Conservation (phyloP, 2,329 filamentous ascomycete species). For the Lachnellula hyalina region DNA sequence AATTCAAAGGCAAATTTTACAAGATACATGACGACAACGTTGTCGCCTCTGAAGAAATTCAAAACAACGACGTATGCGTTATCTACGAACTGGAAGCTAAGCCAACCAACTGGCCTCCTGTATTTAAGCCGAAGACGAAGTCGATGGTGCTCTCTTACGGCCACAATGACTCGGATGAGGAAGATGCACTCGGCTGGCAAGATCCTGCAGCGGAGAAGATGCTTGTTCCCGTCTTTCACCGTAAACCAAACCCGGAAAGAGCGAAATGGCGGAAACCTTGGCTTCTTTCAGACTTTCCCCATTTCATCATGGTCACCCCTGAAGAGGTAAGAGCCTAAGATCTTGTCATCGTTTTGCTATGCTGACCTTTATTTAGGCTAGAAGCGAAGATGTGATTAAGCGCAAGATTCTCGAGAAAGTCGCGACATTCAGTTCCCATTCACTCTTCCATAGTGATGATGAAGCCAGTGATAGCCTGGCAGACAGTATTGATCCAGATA, state of each 20-base stretch:
- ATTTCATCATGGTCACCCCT: conserved; percentile 70
- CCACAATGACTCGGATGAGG: conserved; percentile 39
- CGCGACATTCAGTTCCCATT: conserved; percentile 68
- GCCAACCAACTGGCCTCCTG: conserved; percentile 71
- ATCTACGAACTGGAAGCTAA: conserved; percentile 73
- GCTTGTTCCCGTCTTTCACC: conserved; percentile 67
- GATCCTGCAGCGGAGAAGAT: conserved; percentile 60
- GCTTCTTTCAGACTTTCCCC: conserved; percentile 37
- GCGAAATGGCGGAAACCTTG: conserved; percentile 31
- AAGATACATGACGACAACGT: conserved; percentile 72
- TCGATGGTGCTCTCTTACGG: conserved; percentile 45
- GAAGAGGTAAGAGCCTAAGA: conserved; percentile 54
- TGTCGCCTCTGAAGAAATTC: conserved; percentile 67
- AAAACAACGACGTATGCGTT: conserved; percentile 54
- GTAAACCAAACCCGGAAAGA: conserved; percentile 36
- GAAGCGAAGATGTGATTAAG: conserved; percentile 63
- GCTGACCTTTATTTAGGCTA: conserved; percentile 34
- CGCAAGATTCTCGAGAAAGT: conserved; percentile 75
- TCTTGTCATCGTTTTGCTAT: neutral
- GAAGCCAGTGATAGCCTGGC: conserved; percentile 39
- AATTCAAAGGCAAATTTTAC: conserved; percentile 81
- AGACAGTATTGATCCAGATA: conserved; percentile 60
- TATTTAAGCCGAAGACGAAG: conserved; percentile 37
- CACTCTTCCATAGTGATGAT: conserved; percentile 45
- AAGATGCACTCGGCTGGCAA: conserved; percentile 46